Base-by-base conservation (phyloP, 805 yeast species). In the Pichia deserticola region DNA sequence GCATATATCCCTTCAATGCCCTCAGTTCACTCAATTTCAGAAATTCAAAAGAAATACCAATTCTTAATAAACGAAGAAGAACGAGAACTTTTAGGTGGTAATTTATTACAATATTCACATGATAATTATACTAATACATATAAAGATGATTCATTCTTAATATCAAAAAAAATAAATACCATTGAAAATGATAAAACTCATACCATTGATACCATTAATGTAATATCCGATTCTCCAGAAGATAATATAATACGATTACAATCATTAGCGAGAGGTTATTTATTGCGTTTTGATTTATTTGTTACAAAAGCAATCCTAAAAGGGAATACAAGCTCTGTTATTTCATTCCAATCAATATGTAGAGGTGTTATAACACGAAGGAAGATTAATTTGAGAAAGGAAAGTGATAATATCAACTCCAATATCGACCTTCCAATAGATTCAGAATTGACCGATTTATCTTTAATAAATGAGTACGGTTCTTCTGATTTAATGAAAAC, bases 261-360 rank as follows among this genome's bases (percentile, higher is more conserved):
- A 62, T 78, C 93, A 0, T 66, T 81, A 28, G 75, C 86, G 15
- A 71, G 88, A 55, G 95, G 93, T 20, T 81, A 86, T 0, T 70
- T 79, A 39, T 68, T 78, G 49, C 74, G 96, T 47, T 86, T 82
- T 60, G 67, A 69, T 25, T 70, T 82, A 68, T 81, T 80, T 62
- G 84, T 86, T 36, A 77, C 78, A 55, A 74, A 73, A 50, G 82
- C 82, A 51, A 74, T 85, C 70, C 60, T 86, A 32, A 77, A 74
- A 51, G 75, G 86, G 1, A 79, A 78, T 56, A 73, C 73, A 7
- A 76, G 74, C 11, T 78, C 77, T 27, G 60, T 84, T 27, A 63
- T 74, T 3, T 62, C 60, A 9, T 65, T 84, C 25, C 81, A 79
- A 57, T 67, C 84, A 0, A 56, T 72, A 0, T 65, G 76, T 7